Evolutionary conservation across 306 rosid genomes (phyloP), one percentile per base, ranked within the genome.

Genomic region (Fragaria iinumae): DNA sequence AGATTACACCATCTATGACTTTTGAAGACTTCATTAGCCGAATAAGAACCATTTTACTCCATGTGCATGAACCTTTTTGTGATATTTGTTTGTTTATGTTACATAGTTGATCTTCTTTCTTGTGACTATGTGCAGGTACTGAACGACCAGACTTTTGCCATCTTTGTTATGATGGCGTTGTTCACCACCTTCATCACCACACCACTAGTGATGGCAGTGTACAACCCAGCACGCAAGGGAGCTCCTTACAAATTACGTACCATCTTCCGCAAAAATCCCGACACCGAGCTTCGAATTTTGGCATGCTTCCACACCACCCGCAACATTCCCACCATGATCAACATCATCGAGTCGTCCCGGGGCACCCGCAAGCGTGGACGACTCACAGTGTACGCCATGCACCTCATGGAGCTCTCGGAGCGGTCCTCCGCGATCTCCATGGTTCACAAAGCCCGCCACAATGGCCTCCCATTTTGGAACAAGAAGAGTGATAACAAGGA

Each of bases 181-280:
- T 84, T 89, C 76, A 91, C 96, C 5, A 91, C 96, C 71, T 89
- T 91, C 84, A 87, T 91, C 68, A 86, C 96, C 62, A 91, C 96
- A 21, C 96, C 93, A 75, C 73, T 87, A 32, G 93, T 91, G 45
- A 80, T 86, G 87, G 90, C 86, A 1, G 74, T 89, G 47, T 91
- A 89, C 66, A 89, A 83, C 65, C 96, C 96, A 3, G 96, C 96
- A 12, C 53, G 93, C 0, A 81, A 71, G 18, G 96, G 90, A 74
- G 87, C 87, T 38, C 93, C 96, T 0, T 91, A 89, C 86, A 91
- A 84, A 80, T 81, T 89, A 57, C 89, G 79, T 44, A 86, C 82
- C 39, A 65, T 91, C 21, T 83, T 77, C 34, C 86, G 89, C 29
- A 87, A 69, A 55, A 86, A 83, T 7, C 75, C 17, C 0, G 89